phyloP scores from a whole-genome alignment of 805 yeast genomes.

The Cyberlindnera americana region DNA sequence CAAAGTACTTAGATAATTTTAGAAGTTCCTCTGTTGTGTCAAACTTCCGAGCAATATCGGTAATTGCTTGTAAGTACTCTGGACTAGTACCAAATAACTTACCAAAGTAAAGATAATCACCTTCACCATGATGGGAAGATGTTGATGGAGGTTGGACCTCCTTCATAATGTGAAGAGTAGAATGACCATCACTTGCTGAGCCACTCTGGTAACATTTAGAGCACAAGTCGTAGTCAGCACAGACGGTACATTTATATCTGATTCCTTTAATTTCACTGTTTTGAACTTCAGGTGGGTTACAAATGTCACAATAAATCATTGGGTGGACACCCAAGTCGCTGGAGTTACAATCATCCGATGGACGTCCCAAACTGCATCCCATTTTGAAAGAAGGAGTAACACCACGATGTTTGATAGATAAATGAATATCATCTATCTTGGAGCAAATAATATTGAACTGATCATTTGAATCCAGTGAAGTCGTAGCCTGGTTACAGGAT shows the following conservation, averaged over 20 bases:
- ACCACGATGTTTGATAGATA: conserved; percentile 1
- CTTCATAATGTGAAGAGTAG: conserved; percentile 6
- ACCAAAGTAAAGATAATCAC: too few species aligned
- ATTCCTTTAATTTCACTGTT: conserved; percentile 1
- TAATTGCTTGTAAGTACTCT: too few species aligned
- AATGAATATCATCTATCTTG: conserved; percentile 8
- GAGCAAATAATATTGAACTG: conserved; percentile 9
- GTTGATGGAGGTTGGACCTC: not conserved
- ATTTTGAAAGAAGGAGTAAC: too few species aligned
- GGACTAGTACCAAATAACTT: too few species aligned
- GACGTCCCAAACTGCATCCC: too few species aligned
- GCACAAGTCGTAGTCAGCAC: conserved; percentile 15
- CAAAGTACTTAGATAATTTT: not conserved
- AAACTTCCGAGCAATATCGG: conserved; percentile 4
- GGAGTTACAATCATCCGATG: too few species aligned
- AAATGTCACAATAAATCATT: conserved; percentile 14
- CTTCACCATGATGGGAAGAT: not conserved
- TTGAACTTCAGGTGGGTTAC: conserved; percentile 11
- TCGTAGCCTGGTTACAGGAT: too few species aligned
- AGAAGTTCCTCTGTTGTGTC: conserved; percentile 12
- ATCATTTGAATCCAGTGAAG: not conserved
- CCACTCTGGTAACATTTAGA: conserved; percentile 1
- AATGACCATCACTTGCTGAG: not conserved
- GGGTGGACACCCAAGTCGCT: conserved; percentile 4
- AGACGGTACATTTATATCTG: conserved; percentile 14